Evolutionary conservation across 2,329 filamentous ascomycete genomes (phyloP).

Genomic region (Trichoderma sp.): DNA sequence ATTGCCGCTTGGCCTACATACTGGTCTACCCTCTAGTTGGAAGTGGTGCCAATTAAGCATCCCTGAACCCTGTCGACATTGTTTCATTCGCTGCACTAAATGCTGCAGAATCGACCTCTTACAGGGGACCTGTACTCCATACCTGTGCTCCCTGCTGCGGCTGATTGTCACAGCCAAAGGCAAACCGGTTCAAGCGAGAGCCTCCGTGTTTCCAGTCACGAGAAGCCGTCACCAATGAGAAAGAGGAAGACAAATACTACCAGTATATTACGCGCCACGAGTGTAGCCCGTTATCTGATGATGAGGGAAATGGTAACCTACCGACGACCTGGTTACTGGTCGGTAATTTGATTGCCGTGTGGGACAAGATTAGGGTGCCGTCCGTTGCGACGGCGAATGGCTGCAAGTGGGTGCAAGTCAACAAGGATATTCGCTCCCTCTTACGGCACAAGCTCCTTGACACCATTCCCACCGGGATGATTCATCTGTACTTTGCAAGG

Average conservation of each 20-base stretch:
- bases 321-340: not conserved
- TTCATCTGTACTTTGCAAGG: not conserved
- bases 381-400: conserved; percentile 1
- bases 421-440: not conserved
- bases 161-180: not conserved
- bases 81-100: conserved; percentile 3
- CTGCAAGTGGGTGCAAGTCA: not conserved
- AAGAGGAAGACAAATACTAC: not conserved
- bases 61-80: conserved; percentile 8
- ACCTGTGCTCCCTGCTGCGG: not conserved
- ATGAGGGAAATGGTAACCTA: not conserved
- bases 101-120: not conserved
- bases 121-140: not conserved
- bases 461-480: not conserved
- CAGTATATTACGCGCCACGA: not conserved
- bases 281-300: not conserved
- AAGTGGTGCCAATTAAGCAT: conserved; percentile 7
- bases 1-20: not conserved
- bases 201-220: not conserved
- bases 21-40: not conserved
- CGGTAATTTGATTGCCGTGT: not conserved
- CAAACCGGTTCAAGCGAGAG: not conserved
- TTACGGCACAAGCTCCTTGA: not conserved
- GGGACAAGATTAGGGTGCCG: conserved; percentile 7
- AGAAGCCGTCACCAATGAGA: not conserved